Conservation (phyloP, 2,329 filamentous ascomycete species). For the Simplicillium sp. region DNA sequence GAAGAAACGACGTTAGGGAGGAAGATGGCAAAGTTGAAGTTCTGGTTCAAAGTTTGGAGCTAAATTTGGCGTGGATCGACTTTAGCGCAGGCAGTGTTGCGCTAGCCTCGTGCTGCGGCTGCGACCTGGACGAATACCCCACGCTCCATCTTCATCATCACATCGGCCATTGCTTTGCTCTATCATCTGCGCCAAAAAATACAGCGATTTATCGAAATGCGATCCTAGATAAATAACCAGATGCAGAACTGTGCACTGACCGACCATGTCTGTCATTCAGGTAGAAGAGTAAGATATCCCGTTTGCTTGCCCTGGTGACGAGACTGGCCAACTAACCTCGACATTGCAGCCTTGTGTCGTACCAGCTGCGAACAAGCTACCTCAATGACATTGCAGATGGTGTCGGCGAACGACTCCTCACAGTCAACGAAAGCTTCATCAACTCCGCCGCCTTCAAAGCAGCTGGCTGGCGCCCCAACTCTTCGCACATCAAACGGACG, state of each 20-base stretch:
- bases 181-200: not conserved
- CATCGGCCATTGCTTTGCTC: not conserved
- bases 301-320: not conserved
- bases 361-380: constrained; percentile 73
- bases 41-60: too few species aligned
- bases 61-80: too few species aligned
- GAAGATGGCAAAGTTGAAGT: too few species aligned
- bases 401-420: constrained; percentile 76
- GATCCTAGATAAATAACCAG: too few species aligned
- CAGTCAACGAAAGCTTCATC: constrained; percentile 67
- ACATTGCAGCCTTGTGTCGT: constrained; percentile 59
- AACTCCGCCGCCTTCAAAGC: constrained; percentile 76
- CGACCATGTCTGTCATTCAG: constrained; percentile 26
- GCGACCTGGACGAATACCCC: too few species aligned
- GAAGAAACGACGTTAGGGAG: too few species aligned
- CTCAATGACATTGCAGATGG: constrained; percentile 73
- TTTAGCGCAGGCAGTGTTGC: too few species aligned
- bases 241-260: too few species aligned
- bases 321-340: constrained; percentile 10
- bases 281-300: constrained; percentile 23
- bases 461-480: constrained; percentile 69
- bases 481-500: constrained; percentile 68
- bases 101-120: too few species aligned
- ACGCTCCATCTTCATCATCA: not conserved
- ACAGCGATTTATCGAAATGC: not conserved